Evolutionary conservation across 768 basidiomycete genomes (phyloP).

Genomic region (Phlebiopsis gigantea): DNA sequence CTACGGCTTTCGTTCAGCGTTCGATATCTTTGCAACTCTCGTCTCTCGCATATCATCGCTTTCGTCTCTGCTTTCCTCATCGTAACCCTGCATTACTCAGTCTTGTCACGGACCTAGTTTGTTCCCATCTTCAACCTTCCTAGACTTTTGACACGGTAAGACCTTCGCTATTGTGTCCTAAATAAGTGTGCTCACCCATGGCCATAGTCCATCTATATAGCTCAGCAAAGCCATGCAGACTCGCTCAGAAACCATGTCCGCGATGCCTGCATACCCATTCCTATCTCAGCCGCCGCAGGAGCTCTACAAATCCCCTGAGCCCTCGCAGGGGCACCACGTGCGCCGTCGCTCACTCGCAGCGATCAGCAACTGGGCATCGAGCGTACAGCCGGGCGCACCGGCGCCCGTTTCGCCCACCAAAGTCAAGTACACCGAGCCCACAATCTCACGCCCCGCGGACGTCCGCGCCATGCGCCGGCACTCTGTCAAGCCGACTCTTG

Average conservation of each 20-base stretch:
- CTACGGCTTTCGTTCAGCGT: background rate
- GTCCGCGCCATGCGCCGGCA: background rate
- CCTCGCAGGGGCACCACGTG: background rate
- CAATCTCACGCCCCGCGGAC: background rate
- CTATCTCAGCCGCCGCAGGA: constrained; percentile 11
- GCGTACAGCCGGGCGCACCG: constrained; percentile 12
- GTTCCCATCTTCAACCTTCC: background rate
- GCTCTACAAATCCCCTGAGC: background rate
- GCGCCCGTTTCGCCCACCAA: constrained; percentile 9
- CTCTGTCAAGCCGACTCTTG: background rate
- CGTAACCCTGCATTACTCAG: background rate
- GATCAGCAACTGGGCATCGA: constrained; percentile 13
- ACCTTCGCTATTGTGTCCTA: background rate
- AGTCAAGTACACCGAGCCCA: constrained; percentile 1
- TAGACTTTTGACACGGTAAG: background rate
- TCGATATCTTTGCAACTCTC: background rate
- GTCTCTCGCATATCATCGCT: background rate
- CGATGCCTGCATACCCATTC: constrained; percentile 8
- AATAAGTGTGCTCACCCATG: background rate
- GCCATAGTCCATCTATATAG: background rate
- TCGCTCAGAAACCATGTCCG: constrained; percentile 3
- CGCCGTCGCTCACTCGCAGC: constrained; percentile 11
- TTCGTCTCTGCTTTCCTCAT: background rate
- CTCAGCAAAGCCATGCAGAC: background rate
- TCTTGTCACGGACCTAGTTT: background rate